Percentiles rank a stretch among this genome's conserved stretches.
These are phyloP conservation scores for Scheffersomyces ergatensis DNA, from an alignment of 805 yeast genomes.

Conservation along the genomic window DNA sequence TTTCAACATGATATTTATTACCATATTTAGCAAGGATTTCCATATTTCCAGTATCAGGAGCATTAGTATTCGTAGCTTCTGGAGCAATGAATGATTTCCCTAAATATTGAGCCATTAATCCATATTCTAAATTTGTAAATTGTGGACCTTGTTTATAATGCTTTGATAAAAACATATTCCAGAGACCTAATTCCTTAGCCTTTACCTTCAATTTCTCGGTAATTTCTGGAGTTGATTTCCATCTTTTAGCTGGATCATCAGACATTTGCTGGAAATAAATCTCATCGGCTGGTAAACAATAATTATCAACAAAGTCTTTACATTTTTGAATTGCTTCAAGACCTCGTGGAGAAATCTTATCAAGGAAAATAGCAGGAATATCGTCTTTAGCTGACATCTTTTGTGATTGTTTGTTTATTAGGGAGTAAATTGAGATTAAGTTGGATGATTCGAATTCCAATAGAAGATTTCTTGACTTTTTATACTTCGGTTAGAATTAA, in stretches of 20 bases:
- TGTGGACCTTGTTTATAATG: constrained; percentile 54
- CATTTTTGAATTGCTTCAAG: constrained; percentile 36
- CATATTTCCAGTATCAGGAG: constrained; percentile 70
- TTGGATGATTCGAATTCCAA: no score
- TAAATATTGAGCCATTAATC: constrained; percentile 60
- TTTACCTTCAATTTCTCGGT: constrained; percentile 50
- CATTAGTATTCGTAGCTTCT: constrained; percentile 57
- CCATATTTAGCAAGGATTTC: constrained; percentile 46
- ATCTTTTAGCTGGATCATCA: constrained; percentile 39
- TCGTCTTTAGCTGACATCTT: constrained; percentile 22
- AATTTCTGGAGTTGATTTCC: constrained; percentile 47
- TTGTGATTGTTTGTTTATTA: no score
- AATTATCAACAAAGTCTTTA: constrained; percentile 53
- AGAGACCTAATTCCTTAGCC: constrained; percentile 52
- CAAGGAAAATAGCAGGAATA: constrained; percentile 39
- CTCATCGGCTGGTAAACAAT: constrained; percentile 56
- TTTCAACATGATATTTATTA: constrained; percentile 31
- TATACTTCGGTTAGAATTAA: no score
- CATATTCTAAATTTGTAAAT: constrained; percentile 60
- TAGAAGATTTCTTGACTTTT: no score
- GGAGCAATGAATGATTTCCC: constrained; percentile 56
- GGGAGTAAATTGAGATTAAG: no score
- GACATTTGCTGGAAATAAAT: constrained; percentile 40
- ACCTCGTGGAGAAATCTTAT: constrained; percentile 33
- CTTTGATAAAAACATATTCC: constrained; percentile 58